Conservation (phyloP, 352 stramenopile species). For the Thraustochytrium sp. region DNA sequence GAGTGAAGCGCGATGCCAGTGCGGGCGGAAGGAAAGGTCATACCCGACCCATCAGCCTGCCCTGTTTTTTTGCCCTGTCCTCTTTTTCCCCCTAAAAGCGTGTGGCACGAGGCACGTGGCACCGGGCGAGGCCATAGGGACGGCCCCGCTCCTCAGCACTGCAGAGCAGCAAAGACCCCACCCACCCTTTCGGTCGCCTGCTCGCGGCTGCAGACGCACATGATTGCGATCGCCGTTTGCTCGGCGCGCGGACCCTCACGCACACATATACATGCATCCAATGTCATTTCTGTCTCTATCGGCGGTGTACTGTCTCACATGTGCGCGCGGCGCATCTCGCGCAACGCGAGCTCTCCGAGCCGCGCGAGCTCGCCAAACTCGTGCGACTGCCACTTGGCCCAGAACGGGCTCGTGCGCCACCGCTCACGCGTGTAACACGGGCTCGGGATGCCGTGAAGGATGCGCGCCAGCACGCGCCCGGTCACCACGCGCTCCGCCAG, state of each 20-base stretch:
- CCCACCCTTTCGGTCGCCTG: too few species aligned
- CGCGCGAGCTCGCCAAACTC: neutral
- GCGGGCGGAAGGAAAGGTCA: neutral
- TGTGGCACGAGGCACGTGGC: too few species aligned
- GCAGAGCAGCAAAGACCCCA: too few species aligned
- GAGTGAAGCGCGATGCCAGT: neutral
- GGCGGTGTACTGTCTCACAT: too few species aligned
- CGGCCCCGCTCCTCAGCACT: too few species aligned
- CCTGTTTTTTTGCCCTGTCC: too few species aligned
- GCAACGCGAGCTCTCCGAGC: neutral
- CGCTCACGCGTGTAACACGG: neutral
- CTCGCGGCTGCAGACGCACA: too few species aligned
- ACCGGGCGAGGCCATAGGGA: too few species aligned
- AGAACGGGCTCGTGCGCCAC: neutral
- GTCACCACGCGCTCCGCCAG: neutral
- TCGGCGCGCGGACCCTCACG: too few species aligned
- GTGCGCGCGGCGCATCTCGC: neutral
- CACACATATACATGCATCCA: too few species aligned
- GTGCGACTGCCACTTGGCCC: constrained; percentile 10
- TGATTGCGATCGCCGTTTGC: too few species aligned
- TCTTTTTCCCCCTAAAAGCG: too few species aligned
- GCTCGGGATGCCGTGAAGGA: constrained; percentile 5
- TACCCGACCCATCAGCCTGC: neutral
- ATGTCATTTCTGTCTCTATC: neutral
- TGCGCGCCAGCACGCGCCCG: neutral